Percentiles rank a stretch among this genome's conserved stretches.
Conservation (phyloP, 306 rosid species). For the Fragaria ananassa region DNA sequence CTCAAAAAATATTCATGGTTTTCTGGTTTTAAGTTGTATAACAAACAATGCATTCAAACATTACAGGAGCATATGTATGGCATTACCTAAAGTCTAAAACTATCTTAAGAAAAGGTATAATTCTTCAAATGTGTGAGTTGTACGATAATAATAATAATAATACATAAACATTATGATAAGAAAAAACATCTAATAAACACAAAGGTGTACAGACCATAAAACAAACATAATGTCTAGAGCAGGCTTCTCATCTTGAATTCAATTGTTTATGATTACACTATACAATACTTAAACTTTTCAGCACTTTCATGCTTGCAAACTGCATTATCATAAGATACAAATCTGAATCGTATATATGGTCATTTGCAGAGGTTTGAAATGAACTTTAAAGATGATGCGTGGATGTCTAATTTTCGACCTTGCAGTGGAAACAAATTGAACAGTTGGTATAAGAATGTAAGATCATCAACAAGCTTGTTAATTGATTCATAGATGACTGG, state of each 20-base stretch:
- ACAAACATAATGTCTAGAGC: background rate
- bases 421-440: background rate
- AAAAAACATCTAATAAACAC: background rate
- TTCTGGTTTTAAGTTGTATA: background rate
- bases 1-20: background rate
- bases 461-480: background rate
- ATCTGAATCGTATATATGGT: background rate
- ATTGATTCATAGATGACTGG: background rate
- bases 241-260: background rate
- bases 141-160: background rate
- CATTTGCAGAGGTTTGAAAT: background rate
- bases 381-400: background rate
- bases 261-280: slow-evolving; percentile 14
- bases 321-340: background rate
- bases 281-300: background rate
- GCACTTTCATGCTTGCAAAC: slow-evolving; percentile 12
- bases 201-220: slow-evolving; percentile 3
- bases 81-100: background rate
- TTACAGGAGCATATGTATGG: background rate
- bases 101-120: background rate
- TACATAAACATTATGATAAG: background rate
- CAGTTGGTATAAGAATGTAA: too few relatives aligned
- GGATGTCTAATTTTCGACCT: background rate
- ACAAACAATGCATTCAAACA: background rate
- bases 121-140: background rate